These are phyloP conservation scores for Paecilomyces sp. DNA, from an alignment of 2,329 filamentous ascomycete species.

Conservation along the genomic window DNA sequence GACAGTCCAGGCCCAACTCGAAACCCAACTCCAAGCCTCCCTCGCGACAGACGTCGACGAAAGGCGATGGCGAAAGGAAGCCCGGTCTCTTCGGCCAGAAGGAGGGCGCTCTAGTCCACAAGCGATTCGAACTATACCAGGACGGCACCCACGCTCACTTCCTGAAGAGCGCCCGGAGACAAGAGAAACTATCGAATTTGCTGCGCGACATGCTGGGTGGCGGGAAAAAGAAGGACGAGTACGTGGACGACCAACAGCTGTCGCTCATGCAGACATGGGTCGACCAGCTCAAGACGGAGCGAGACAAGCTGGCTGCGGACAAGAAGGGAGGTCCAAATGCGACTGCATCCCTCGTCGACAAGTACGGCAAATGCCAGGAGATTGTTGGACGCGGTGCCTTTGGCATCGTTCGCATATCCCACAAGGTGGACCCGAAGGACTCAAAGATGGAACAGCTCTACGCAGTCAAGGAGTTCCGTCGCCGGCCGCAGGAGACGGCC, in stretches of 20 bases:
- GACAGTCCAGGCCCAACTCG: constrained; percentile 16
- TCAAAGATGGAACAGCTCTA: constrained; percentile 78
- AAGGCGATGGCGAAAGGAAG: constrained; percentile 23
- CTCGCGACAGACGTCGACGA: constrained; percentile 27
- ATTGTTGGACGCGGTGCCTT: constrained; percentile 94
- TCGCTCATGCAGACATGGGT: constrained; percentile 96
- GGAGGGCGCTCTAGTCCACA: constrained; percentile 24
- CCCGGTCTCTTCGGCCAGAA: constrained; percentile 19
- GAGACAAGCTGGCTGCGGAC: constrained; percentile 65
- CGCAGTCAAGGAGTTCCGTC: constrained; percentile 96
- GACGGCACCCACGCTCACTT: constrained; percentile 78
- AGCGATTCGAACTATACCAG: constrained; percentile 51
- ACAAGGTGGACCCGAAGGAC: constrained; percentile 83
- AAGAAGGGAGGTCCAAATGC: constrained; percentile 70
- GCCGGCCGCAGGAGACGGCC: constrained; percentile 84
- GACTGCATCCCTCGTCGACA: constrained; percentile 77
- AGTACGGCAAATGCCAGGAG: constrained; percentile 98
- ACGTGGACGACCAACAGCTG: constrained; percentile 59
- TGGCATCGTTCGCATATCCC: constrained; percentile 93
- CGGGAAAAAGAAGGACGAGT: constrained; percentile 67
- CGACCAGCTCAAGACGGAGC: constrained; percentile 83
- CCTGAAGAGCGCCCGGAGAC: constrained; percentile 79
- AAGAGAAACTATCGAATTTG: constrained; percentile 92
- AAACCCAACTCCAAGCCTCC: constrained; percentile 19
- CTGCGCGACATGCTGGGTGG: constrained; percentile 75